phyloP scores from a whole-genome alignment of 1,139 yeast genomes.

The Hanseniaspora uvarum region DNA sequence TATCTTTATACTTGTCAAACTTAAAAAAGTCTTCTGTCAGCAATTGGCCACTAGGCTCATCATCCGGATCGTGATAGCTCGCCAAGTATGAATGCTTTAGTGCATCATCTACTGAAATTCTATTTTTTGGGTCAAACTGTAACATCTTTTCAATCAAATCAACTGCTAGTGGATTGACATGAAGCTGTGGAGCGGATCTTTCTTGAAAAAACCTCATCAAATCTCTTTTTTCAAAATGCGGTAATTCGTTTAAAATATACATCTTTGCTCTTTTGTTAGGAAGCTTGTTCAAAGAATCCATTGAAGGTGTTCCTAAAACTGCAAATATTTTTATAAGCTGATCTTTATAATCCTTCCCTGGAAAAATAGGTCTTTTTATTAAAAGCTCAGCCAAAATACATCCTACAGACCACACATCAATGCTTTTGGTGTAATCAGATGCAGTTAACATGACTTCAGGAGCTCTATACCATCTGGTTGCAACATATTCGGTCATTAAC shows the following conservation, averaged over 20 bases:
- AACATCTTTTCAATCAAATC: constrained; percentile 68
- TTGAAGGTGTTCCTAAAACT: constrained; percentile 78
- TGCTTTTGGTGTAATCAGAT: constrained; percentile 86
- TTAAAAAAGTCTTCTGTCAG: constrained; percentile 72
- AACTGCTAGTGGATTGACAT: constrained; percentile 55
- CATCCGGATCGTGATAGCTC: constrained; percentile 70
- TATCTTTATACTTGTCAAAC: constrained; percentile 67
- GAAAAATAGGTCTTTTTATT: constrained; percentile 76
- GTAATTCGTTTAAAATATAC: constrained; percentile 41
- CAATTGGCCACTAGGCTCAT: constrained; percentile 69
- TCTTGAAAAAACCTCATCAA: constrained; percentile 47
- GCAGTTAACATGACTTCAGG: constrained; percentile 95
- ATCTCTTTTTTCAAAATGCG: constrained; percentile 27
- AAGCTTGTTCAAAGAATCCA: constrained; percentile 70
- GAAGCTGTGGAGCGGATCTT: constrained; percentile 39
- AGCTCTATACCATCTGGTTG: constrained; percentile 95
- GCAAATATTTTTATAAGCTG: constrained; percentile 81
- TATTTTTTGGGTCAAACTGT: constrained; percentile 65
- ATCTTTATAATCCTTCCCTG: constrained; percentile 88
- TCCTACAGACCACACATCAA: constrained; percentile 95
- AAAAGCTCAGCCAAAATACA: constrained; percentile 92
- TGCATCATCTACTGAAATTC: constrained; percentile 75
- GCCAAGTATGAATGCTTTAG: constrained; percentile 70
- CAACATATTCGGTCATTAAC: constrained; percentile 92
- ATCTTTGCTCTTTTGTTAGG: constrained; percentile 79